phyloP scores from a whole-genome alignment of 75 land plant genomes.

The Cryptomeria japonica region DNA sequence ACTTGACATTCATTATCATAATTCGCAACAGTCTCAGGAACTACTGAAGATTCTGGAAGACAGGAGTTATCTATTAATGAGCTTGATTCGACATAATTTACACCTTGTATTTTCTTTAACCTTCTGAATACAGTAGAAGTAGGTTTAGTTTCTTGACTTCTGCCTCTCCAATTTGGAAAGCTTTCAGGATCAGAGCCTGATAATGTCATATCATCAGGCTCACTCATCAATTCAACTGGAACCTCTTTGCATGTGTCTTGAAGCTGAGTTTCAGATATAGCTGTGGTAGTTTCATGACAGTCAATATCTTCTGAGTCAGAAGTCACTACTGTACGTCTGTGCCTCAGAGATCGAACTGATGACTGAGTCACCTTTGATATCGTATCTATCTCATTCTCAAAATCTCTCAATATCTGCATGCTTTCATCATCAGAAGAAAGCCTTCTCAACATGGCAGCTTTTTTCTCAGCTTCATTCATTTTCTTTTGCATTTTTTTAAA shows the following conservation, averaged over 20 bases:
- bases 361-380: background rate
- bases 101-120: conserved; percentile 5
- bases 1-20: conserved; percentile 12
- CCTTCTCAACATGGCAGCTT: conserved; percentile 40
- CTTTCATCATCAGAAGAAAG: conserved; percentile 16
- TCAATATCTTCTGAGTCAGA: conserved; percentile 54
- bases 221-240: background rate
- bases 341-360: conserved; percentile 11
- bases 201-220: background rate
- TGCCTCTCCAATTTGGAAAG: background rate
- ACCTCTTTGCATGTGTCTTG: background rate
- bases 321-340: conserved; percentile 24
- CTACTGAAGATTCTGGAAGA: conserved; percentile 59
- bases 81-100: conserved; percentile 9
- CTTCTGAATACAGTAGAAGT: background rate
- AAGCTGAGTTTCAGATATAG: background rate
- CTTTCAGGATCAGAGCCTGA: background rate
- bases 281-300: background rate
- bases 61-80: conserved; percentile 26
- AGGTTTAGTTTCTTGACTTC: background rate
- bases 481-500: background rate
- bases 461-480: conserved; percentile 25
- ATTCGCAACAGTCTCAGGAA: conserved; percentile 35
- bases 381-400: background rate
- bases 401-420: conserved; percentile 3